Evolutionary conservation across 495 filamentous ascomycete genomes (phyloP), one percentile per base, ranked within the genome.

Genomic region (Annulohypoxylon maeteangense): DNA sequence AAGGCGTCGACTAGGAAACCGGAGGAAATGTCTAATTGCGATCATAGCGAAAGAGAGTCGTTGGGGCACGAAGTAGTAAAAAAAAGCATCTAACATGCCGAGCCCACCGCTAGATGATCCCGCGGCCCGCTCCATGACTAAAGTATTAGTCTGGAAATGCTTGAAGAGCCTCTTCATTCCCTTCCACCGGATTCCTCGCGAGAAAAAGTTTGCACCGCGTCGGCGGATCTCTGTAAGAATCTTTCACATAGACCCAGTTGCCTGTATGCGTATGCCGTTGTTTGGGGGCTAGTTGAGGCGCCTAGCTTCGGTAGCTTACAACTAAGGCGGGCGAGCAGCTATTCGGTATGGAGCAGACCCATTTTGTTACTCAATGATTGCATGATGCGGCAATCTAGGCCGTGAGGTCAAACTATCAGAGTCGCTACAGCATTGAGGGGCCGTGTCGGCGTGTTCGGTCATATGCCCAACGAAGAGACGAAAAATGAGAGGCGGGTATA

Each of bases 81-180:
- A 58, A 60, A 55, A n/a, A 23, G 14, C 59, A 68, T 40, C 38
- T 20, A 57, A 61, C 45, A 16, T 54, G 50, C 65, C 42, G 54
- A 70, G 67, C 59, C 64, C 57, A 48, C 47, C 20, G 45, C 58
- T 67, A 60, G 29, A 60, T 72, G 45, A 59, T 65, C 64, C 65
- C 51, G 64, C 63, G 69, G 58, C 69, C 69, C 69, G 69, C 62
- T 67, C 62, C 70, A 56, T 68, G 65, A 65, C 70, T 65, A 65
- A 64, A 68, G n/a, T 56, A 10, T 44, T 61, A 72, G 36, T 12
- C 56, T 32, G 34, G 27, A 47, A 36, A 70, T 23, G 18, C 16
- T n/a, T 44, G 34, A 53, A 14, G 27, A 55, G 38, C 56, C 29
- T 62, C 45, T 66, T 40, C 16, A 20, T 47, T 5, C n/a, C 20